A percentile compares a stretch with the other conserved stretches of the same genome.
phyloP scores from a whole-genome alignment of 2,329 filamentous ascomycete genomes.

The Fusarium liriodendri region DNA sequence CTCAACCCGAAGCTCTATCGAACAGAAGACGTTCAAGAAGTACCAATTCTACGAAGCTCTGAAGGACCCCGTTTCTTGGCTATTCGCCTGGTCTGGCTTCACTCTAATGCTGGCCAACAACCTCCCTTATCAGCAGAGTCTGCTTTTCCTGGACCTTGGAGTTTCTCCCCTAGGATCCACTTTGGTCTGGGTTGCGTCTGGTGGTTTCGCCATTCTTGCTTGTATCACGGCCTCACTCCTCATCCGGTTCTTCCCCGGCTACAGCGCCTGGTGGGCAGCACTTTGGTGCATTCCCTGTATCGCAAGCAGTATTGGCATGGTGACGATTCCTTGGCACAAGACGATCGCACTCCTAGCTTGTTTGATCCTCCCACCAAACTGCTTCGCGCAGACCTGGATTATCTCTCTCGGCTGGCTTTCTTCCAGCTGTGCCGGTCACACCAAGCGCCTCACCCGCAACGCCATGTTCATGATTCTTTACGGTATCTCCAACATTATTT shows the following conservation, averaged over 20 bases:
- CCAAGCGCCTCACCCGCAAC: constrained; percentile 56
- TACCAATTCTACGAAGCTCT: constrained; percentile 47
- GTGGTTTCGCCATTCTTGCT: constrained; percentile 23
- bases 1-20: constrained; percentile 47
- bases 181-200: constrained; percentile 25
- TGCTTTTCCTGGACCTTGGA: constrained; percentile 25
- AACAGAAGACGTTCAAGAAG: constrained; percentile 49
- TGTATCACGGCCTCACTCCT: constrained; percentile 32
- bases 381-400: constrained; percentile 31
- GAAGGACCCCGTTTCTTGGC: constrained; percentile 46
- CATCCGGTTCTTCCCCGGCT: constrained; percentile 25
- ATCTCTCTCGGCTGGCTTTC: constrained; percentile 30
- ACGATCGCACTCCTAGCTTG: constrained; percentile 44
- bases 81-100: constrained; percentile 45
- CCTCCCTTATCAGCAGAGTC: constrained; percentile 51
- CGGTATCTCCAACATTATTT: constrained; percentile 50
- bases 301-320: constrained; percentile 35
- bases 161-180: constrained; percentile 25
- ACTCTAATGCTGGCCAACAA: constrained; percentile 53
- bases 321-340: constrained; percentile 34
- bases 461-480: constrained; percentile 52
- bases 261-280: constrained; percentile 34
- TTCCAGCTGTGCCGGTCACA: constrained; percentile 50
- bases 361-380: constrained; percentile 25
- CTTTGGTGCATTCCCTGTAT: constrained; percentile 39